phyloP scores from a whole-genome alignment of 192 early-diverging fungal genomes.

The Cetraspora pellucida region DNA sequence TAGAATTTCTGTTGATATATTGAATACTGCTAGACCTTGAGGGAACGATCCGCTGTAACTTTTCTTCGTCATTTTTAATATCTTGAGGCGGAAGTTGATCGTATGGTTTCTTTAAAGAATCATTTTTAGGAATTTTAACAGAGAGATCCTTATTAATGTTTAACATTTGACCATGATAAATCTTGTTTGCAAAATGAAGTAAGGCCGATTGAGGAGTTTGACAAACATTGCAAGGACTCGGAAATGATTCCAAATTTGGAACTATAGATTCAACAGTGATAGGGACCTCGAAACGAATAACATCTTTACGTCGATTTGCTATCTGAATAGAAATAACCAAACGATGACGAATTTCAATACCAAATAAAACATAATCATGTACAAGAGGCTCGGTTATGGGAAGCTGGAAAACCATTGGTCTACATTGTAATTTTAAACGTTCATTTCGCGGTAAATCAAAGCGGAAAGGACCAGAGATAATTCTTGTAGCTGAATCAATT shows the following conservation, averaged over 20 bases:
- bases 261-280: conserved; percentile 5
- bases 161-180: neutral
- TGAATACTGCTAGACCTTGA: neutral
- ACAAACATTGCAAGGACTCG: neutral
- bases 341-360: conserved; percentile 11
- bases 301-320: neutral
- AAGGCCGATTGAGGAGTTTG: neutral
- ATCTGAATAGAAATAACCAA: conserved; percentile 2
- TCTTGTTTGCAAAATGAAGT: conserved; percentile 3
- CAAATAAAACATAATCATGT: neutral
- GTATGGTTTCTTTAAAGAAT: neutral
- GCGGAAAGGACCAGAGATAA: conserved; percentile 9
- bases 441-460: conserved; percentile 16
- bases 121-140: neutral
- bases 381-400: conserved; percentile 9
- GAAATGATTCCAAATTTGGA: neutral
- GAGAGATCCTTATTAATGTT: neutral
- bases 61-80: neutral
- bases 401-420: conserved; percentile 10
- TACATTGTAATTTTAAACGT: conserved; percentile 15
- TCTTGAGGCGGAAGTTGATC: neutral
- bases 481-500: neutral
- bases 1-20: neutral
- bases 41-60: neutral
- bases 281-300: neutral